Base-by-base conservation (phyloP, 2,329 filamentous ascomycete genomes). In the Onygenales sp. region DNA sequence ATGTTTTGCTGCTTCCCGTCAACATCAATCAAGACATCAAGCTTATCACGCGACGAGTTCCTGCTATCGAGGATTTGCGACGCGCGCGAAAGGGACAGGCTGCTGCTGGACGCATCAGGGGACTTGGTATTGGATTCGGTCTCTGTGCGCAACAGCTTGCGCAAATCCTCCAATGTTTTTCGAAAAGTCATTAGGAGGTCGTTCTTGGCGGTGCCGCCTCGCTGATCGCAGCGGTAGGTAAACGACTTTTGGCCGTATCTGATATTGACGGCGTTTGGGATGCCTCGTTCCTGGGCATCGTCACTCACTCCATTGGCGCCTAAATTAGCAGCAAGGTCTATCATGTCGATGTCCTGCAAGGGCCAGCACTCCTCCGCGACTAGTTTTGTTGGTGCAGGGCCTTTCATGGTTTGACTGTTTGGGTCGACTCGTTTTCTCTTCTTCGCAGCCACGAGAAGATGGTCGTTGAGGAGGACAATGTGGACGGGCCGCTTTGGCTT, bases 1-100 rank as follows among this genome's bases (percentile, higher is more conserved):
- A 98, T 79, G 66, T 93, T 96, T 66, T 97, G 89, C 68, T 96
- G 91, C 63, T 95, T 95, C 48, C 93, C 93, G 63, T 97, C 93
- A 11, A 95, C 88, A 62, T 98, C 93, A 60, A 98, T 91, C 52
- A 95, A 81, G 73, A 95, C 86, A 56, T 77, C 81, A 14, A 74
- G 73, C 40, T 75, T 74, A 67, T 94, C 88, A 65, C 89, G 89
- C 62, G 86, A 83, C 57, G 85, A 83, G 1, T 88, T 89, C 8
- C 90, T 71, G 6, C 82, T 86, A 64, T 93, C 88, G 11, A 95
- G 78, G 2, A 93, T 74, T 54, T 91, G 90, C 63, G 88, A 86
- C 2, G 42, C 13, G 42, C 91, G 75, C 27, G 91, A 76, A 37
- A 62, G 60, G 1, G 84, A 83, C 1, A 87, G 84, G 57, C 93